phyloP scores from a whole-genome alignment of 106 monocot genomes.

The Phalaenopsis equestris region DNA sequence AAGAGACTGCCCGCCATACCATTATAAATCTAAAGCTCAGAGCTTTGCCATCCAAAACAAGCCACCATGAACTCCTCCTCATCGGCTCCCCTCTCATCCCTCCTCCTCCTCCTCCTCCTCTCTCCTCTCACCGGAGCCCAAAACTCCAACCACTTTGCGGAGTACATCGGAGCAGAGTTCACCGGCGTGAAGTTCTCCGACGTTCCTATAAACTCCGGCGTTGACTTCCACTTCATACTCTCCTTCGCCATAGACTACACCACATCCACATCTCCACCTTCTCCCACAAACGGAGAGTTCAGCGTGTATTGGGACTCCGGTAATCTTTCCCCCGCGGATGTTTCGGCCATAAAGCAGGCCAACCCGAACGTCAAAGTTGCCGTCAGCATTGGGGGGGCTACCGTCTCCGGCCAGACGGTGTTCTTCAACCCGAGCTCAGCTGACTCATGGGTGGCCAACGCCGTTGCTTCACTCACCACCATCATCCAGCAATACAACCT shows the following conservation, averaged over 20 bases:
- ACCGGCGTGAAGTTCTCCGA: slow-evolving; percentile 19
- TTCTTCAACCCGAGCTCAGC: slow-evolving; percentile 14
- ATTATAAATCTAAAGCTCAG: too few relatives aligned
- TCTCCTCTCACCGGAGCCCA: neutral
- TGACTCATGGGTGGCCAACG: slow-evolving; percentile 23
- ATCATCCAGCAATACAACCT: slow-evolving; percentile 24
- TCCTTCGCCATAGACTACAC: slow-evolving; percentile 28
- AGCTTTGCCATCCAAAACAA: too few relatives aligned
- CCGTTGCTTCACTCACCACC: slow-evolving; percentile 19
- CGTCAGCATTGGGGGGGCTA: slow-evolving; percentile 16
- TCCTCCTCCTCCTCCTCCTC: neutral
- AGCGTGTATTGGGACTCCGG: slow-evolving; percentile 24
- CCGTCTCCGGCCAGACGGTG: neutral
- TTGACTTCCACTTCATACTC: slow-evolving; percentile 22
- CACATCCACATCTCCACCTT: neutral
- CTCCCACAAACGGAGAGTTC: slow-evolving; percentile 24
- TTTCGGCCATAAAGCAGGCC: slow-evolving; percentile 11
- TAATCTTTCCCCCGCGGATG: slow-evolving; percentile 16
- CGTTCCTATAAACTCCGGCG: slow-evolving; percentile 17
- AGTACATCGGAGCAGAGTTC: slow-evolving; percentile 17
- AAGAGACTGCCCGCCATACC: too few relatives aligned
- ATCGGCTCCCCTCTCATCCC: neutral
- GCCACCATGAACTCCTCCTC: slow-evolving; percentile 2
- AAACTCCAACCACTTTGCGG: slow-evolving; percentile 9
- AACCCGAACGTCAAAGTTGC: slow-evolving; percentile 22